phyloP scores from a whole-genome alignment of 2,329 filamentous ascomycete species.

The Hypomyces perniciosus region DNA sequence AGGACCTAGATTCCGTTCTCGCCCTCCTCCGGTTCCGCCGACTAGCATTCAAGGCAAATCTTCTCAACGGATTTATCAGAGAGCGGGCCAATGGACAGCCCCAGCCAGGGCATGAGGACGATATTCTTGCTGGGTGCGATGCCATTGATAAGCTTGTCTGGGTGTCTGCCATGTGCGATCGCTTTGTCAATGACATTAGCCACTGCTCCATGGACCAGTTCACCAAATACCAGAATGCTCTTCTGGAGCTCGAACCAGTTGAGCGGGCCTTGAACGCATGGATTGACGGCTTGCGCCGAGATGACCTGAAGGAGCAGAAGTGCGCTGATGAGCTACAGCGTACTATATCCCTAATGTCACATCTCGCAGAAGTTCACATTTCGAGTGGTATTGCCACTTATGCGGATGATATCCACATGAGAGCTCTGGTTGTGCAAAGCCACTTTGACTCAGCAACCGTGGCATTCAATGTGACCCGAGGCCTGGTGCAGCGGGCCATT shows the following conservation, averaged over 20 bases:
- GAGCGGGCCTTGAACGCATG: constrained; percentile 83
- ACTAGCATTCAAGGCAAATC: constrained; percentile 77
- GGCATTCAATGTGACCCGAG: constrained; percentile 56
- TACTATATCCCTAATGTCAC: constrained; percentile 79
- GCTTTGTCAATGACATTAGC: constrained; percentile 75
- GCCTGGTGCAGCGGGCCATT: constrained; percentile 62
- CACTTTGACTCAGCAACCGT: constrained; percentile 73
- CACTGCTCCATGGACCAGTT: constrained; percentile 76
- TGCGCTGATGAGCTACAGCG: constrained; percentile 76
- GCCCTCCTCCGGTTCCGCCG: constrained; percentile 84
- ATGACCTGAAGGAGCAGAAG: constrained; percentile 79
- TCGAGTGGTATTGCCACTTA: constrained; percentile 63
- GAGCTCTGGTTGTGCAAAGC: constrained; percentile 67
- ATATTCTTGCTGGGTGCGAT: constrained; percentile 73
- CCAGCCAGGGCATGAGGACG: constrained; percentile 66
- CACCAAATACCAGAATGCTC: constrained; percentile 66
- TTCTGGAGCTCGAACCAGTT: constrained; percentile 86
- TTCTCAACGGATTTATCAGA: constrained; percentile 72
- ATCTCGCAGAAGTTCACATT: constrained; percentile 77
- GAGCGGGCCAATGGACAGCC: constrained; percentile 67
- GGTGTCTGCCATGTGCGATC: constrained; percentile 76
- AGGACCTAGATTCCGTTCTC: constrained; percentile 79
- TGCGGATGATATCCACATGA: constrained; percentile 75
- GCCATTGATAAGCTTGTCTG: constrained; percentile 80
- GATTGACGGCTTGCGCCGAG: constrained; percentile 76